Conservation (phyloP, 768 basidiomycete species). For the Amanita muscaria region DNA sequence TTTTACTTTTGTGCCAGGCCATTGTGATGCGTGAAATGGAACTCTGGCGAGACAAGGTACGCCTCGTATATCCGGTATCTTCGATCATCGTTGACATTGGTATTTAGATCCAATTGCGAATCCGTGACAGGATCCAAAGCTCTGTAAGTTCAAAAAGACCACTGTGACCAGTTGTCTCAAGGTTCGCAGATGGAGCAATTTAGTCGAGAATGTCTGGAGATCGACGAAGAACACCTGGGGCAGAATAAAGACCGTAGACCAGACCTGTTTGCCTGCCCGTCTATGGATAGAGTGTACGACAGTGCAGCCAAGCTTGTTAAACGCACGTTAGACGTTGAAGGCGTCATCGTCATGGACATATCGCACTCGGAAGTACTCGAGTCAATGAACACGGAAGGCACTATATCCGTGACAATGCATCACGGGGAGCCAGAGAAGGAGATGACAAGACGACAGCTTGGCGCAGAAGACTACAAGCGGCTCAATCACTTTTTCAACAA, state of each 20-base stretch:
- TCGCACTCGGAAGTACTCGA: constrained; percentile 86
- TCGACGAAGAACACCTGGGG: constrained; percentile 51
- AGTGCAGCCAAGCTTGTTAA: constrained; percentile 86
- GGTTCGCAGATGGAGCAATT: constrained; percentile 83
- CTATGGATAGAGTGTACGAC: constrained; percentile 86
- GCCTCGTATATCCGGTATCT: constrained; percentile 7
- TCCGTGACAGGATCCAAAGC: constrained; percentile 85
- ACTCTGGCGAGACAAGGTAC: constrained; percentile 86
- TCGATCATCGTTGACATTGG: not conserved
- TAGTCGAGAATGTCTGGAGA: constrained; percentile 88
- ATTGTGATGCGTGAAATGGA: constrained; percentile 95
- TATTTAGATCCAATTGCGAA: constrained; percentile 73
- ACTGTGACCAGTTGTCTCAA: not conserved
- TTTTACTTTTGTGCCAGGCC: constrained; percentile 30
- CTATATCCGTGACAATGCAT: constrained; percentile 62
- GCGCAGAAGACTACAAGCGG: constrained; percentile 62
- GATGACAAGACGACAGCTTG: constrained; percentile 46
- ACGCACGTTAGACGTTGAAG: constrained; percentile 86
- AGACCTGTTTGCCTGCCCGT: constrained; percentile 29
- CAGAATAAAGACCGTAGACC: constrained; percentile 30
- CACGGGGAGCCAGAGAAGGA: constrained; percentile 50
- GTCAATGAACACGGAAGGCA: constrained; percentile 50
- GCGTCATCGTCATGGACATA: constrained; percentile 87
- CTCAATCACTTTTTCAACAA: constrained; percentile 72
- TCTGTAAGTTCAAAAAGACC: constrained; percentile 42